Conservation (phyloP, 23 red algal genomes). For the Gracilaria gracilis region DNA sequence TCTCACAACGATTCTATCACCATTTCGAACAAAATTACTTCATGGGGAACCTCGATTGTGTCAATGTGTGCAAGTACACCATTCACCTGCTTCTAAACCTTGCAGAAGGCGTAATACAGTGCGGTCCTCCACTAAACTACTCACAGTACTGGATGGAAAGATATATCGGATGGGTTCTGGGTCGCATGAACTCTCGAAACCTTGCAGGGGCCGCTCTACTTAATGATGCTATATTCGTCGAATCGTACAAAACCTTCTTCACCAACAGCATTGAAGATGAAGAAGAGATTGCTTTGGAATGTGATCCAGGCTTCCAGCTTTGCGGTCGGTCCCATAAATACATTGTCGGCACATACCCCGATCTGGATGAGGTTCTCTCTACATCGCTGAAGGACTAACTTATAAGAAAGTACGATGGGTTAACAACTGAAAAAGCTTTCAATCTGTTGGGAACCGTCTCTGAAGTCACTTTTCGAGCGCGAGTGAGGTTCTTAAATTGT, state of each 20-base stretch:
- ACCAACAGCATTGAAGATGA: not conserved
- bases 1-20: not conserved
- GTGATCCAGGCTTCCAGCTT: not conserved
- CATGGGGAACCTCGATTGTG: not conserved
- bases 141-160: slow-evolving; percentile 34
- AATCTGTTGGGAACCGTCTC: not conserved
- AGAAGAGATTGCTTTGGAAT: not conserved
- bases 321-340: not conserved
- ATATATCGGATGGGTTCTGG: slow-evolving; percentile 18
- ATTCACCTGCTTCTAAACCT: slow-evolving; percentile 21
- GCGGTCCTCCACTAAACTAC: slow-evolving; percentile 6
- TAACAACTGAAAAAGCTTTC: not conserved
- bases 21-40: not conserved
- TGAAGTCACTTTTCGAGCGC: not conserved
- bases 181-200: not conserved
- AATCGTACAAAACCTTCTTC: not conserved
- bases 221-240: slow-evolving; percentile 9
- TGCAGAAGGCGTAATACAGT: not conserved
- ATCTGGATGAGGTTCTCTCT: not conserved
- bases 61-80: not conserved
- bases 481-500: not conserved
- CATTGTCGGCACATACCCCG: not conserved
- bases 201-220: not conserved
- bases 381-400: not conserved
- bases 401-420: slow-evolving; percentile 4